Evolutionary conservation across 805 yeast species (phyloP).

Genomic region (Torulaspora maleeae): DNA sequence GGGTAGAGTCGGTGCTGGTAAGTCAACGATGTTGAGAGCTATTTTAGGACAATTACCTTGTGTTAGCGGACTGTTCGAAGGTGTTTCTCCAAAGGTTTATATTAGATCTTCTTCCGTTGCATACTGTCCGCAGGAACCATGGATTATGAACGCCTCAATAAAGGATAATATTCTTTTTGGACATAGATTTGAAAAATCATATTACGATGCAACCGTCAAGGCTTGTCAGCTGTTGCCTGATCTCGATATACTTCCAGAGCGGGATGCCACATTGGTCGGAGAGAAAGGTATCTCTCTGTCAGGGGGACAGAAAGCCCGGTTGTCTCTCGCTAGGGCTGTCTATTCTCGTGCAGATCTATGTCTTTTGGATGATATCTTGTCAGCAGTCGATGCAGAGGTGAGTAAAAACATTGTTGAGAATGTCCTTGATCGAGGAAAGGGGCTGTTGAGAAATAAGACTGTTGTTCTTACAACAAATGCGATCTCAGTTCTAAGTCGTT

Average conservation of each 20-base stretch:
- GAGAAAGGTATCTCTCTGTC: slow-evolving; percentile 58
- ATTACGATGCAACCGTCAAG: slow-evolving; percentile 41
- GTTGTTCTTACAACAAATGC: slow-evolving; percentile 57
- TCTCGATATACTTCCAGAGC: slow-evolving; percentile 46
- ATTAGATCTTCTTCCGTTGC: slow-evolving; percentile 42
- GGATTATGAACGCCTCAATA: slow-evolving; percentile 49
- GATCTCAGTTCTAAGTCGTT: slow-evolving; percentile 49
- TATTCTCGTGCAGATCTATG: slow-evolving; percentile 57
- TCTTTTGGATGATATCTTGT: slow-evolving; percentile 58
- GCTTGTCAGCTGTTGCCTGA: slow-evolving; percentile 51
- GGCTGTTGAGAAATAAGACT: slow-evolving; percentile 49
- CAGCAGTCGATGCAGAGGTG: slow-evolving; percentile 73
- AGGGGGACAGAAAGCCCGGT: slow-evolving; percentile 62
- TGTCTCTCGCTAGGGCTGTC: slow-evolving; percentile 65
- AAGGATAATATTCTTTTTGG: slow-evolving; percentile 52
- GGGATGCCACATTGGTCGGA: slow-evolving; percentile 52
- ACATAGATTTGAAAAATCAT: slow-evolving; percentile 39
- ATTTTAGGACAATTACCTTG: slow-evolving; percentile 52
- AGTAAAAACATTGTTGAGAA: slow-evolving; percentile 49
- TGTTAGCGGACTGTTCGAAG: slow-evolving; percentile 26
- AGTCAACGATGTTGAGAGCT: slow-evolving; percentile 52
- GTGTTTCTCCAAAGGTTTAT: slow-evolving; percentile 23
- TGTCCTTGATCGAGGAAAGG: slow-evolving; percentile 42
- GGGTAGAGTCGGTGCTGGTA: slow-evolving; percentile 67
- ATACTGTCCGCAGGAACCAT: slow-evolving; percentile 57